These are phyloP conservation scores for Aspergillus mulundensis DNA, from an alignment of 495 filamentous ascomycete species.

Conservation along the genomic window DNA sequence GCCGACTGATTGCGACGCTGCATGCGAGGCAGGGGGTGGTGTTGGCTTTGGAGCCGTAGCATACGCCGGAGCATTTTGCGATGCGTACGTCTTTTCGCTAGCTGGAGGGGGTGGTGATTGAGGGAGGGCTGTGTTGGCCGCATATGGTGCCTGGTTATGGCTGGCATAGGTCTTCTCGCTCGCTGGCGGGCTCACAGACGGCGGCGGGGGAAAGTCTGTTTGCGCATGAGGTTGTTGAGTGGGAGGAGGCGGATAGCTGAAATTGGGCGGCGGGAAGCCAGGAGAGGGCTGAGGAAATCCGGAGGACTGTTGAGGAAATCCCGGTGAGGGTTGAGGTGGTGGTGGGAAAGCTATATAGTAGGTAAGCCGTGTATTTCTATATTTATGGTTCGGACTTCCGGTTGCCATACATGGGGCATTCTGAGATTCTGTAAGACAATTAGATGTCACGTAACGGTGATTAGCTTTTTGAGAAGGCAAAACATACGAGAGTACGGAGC, in stretches of 20 bases:
- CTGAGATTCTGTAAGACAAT: not conserved
- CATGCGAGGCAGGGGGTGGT: conserved; percentile 18
- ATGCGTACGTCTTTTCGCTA: not conserved
- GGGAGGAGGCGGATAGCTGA: conserved; percentile 39
- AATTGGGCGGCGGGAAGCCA: conserved; percentile 30
- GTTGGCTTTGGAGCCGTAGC: too few relatives aligned
- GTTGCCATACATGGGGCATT: conserved; percentile 5
- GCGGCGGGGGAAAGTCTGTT: conserved; percentile 10
- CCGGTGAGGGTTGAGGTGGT: conserved; percentile 8
- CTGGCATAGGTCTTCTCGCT: conserved; percentile 23
- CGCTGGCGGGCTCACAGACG: conserved; percentile 18
- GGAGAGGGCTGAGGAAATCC: conserved; percentile 15
- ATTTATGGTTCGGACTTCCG: too few relatives aligned
- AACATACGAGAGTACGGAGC: conserved; percentile 9
- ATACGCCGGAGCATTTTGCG: conserved; percentile 10
- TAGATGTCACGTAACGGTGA: too few relatives aligned
- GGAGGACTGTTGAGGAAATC: conserved; percentile 8
- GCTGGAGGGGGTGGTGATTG: conserved; percentile 3
- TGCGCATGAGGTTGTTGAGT: conserved; percentile 16
- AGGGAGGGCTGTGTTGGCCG: conserved; percentile 2
- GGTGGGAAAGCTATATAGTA: conserved; percentile 10
- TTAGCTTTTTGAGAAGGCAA: too few relatives aligned
- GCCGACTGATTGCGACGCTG: conserved; percentile 20
- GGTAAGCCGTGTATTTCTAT: not conserved
- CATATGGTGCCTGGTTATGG: conserved; percentile 2